phyloP scores from a whole-genome alignment of 2,329 filamentous ascomycete genomes.

The Diaporthe citrichinensis region DNA sequence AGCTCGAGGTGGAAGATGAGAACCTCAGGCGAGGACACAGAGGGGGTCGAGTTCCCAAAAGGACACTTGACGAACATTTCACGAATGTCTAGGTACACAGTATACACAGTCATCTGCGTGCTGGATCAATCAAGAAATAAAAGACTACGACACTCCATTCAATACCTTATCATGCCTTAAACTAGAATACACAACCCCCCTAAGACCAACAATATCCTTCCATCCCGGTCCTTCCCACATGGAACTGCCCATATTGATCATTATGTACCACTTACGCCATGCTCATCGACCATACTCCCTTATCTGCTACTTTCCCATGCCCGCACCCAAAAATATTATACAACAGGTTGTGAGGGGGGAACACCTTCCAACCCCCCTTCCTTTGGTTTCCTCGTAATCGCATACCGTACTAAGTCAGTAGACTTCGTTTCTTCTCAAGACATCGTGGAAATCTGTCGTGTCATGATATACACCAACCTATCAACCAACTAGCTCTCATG shows the following conservation, averaged over 20 bases:
- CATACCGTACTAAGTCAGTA: neutral
- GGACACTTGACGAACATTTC: too few species aligned
- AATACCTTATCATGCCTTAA: too few species aligned
- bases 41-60: too few species aligned
- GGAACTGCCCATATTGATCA: neutral
- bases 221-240: too few species aligned
- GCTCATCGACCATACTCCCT: neutral
- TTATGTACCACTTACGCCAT: slow-evolving; percentile 4
- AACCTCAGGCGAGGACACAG: too few species aligned
- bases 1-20: accelerated
- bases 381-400: neutral
- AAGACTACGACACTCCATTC: too few species aligned
- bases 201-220: neutral
- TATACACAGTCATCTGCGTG: too few species aligned
- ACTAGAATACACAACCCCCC: too few species aligned
- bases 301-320: neutral
- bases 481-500: slow-evolving; percentile 10
- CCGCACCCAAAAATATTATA: neutral
- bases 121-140: too few species aligned
- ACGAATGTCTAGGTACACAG: too few species aligned
- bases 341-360: neutral
- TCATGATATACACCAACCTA: slow-evolving; percentile 29
- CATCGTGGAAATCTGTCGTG: slow-evolving; percentile 17
- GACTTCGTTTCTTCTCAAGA: neutral
- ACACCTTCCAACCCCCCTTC: neutral